These are phyloP conservation scores for Alternaria arbusti DNA, from an alignment of 2,329 filamentous ascomycete species.

Conservation along the genomic window DNA sequence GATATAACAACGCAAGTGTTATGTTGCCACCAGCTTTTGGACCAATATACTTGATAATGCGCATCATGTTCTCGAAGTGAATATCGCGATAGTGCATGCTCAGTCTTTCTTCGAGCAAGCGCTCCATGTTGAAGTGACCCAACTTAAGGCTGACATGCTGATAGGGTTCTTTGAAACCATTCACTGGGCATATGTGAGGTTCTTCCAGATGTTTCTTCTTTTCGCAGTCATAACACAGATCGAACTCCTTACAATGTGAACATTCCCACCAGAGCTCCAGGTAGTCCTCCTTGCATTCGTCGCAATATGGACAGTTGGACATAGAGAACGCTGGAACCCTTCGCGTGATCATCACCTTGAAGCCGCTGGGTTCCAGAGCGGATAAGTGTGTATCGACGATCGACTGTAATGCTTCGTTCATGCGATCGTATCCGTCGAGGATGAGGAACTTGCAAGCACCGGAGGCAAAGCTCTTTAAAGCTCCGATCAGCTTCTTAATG, in stretches of 20 bases:
- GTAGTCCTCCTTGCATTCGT: neutral
- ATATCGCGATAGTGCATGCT: neutral
- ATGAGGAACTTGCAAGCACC: neutral
- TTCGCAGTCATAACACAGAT: neutral
- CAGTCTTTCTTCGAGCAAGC: neutral
- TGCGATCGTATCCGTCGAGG: neutral
- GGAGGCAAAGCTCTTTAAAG: neutral
- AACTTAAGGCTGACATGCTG: neutral
- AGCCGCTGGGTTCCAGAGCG: neutral
- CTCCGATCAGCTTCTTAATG: neutral
- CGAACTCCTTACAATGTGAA: neutral
- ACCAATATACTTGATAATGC: neutral
- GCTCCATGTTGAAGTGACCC: neutral
- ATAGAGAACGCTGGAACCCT: neutral
- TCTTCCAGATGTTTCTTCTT: neutral
- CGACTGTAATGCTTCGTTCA: neutral
- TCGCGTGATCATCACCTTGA: neutral
- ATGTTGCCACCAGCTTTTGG: neutral
- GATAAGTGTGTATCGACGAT: neutral
- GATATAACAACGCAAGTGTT: neutral
- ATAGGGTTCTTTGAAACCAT: neutral
- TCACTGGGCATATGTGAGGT: neutral
- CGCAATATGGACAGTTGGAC: neutral
- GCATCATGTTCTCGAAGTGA: neutral
- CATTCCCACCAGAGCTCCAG: neutral